Base-by-base conservation (phyloP, 148 eudicot species). In the Cornus florida region DNA sequence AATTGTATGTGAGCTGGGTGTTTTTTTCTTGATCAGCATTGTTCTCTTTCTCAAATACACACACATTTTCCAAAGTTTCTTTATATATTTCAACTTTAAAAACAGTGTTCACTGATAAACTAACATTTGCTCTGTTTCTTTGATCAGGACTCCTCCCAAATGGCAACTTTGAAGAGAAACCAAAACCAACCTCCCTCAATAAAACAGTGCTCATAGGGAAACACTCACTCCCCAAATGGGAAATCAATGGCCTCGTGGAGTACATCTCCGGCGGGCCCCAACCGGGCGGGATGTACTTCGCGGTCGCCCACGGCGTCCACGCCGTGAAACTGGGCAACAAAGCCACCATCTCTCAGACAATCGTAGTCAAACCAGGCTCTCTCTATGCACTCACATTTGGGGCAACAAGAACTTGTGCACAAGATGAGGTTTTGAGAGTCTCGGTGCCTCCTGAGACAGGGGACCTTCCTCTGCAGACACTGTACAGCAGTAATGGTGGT, bases 351-450 rank as follows among this genome's bases (percentile, higher is more conserved):
- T 89, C 98, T 3, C 98, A 94, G 71, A 75, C 88, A 0, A 80
- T 94, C 22, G 84, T 87, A 1, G 91, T 91, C 4, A 89, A 88
- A 75, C 72, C 71, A 10, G 98, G 98, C 6, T 77, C 89, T 0
- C 48, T 75, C 0, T 92, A 91, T 57, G 91, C 97, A 11, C 87
- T 94, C 23, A 92, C 97, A 22, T 92, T 94, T 50, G 89, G 91
- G 8, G 98, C 98, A 1, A 85, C 98, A 1, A 87, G 98, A 69
- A 94, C 97, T 62, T 94, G 97, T 77, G 97, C 98, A 2, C 98
- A 94, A 77, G 92, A 92, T 0, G 98, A 94, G 89, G 97, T 92
- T 24, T 79, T 94, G 78, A 86, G 98, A 68, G 87, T 94, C 23
- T 83, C 85, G 8, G 95, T 89, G 71, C 84, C 91, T 48, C 87